Evolutionary conservation across 148 eudicot species (phyloP).

Genomic region (Persicaria maculosa): DNA sequence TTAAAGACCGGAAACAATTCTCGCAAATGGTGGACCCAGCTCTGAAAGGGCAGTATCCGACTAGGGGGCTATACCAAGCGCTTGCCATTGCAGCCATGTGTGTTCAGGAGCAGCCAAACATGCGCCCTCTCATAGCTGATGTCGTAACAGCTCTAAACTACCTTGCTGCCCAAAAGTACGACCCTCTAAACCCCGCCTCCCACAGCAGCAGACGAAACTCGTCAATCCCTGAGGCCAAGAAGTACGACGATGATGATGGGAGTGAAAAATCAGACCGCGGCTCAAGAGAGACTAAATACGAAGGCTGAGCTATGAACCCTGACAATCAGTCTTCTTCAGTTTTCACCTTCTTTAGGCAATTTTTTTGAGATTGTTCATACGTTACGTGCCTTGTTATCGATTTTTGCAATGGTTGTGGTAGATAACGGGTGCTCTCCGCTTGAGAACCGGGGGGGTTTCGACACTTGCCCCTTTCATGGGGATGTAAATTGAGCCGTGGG

Average conservation of each 20-base stretch:
- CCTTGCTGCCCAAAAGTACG: conserved; percentile 48
- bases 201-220: not conserved
- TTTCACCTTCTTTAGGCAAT: not conserved
- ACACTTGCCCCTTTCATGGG: not conserved
- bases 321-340: not conserved
- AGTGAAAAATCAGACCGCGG: not conserved
- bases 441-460: not conserved
- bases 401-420: conserved; percentile 2
- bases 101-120: conserved; percentile 52
- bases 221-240: not conserved
- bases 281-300: not conserved
- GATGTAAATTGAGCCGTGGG: conserved; percentile 4
- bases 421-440: not conserved
- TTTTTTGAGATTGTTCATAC: not conserved
- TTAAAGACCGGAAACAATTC: conserved; percentile 60
- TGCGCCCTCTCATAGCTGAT: conserved; percentile 64
- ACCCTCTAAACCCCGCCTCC: conserved; percentile 22
- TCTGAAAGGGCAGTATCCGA: conserved; percentile 51
- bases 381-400: not conserved
- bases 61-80: conserved; percentile 65
- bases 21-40: conserved; percentile 61
- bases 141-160: conserved; percentile 64
- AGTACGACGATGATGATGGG: not conserved
- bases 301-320: not conserved
- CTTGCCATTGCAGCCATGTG: conserved; percentile 81